Conservation (phyloP, 768 basidiomycete genomes). For the Scleroderma bovista region DNA sequence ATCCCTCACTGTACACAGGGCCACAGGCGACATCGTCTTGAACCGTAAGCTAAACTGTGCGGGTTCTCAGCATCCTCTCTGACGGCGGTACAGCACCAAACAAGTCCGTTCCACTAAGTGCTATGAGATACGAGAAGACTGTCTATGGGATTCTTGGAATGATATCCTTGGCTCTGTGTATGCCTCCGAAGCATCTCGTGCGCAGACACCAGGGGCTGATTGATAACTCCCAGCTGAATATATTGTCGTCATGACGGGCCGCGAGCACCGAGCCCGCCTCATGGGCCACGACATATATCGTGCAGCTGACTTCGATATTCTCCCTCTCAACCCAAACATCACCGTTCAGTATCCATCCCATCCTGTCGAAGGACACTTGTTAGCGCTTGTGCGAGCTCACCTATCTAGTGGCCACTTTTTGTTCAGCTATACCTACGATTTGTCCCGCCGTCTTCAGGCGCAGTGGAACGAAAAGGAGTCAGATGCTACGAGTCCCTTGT, state of each 20-base stretch:
- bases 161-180: conserved; percentile 73
- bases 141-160: conserved; percentile 74
- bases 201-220: background rate
- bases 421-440: conserved; percentile 87
- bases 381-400: conserved; percentile 84
- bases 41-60: conserved; percentile 43
- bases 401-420: conserved; percentile 74
- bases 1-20: conserved; percentile 65
- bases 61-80: background rate
- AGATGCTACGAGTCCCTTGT: conserved; percentile 53
- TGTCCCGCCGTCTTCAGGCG: conserved; percentile 81
- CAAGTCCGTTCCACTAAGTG: conserved; percentile 45
- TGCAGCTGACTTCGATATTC: conserved; percentile 86
- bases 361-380: conserved; percentile 81
- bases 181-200: conserved; percentile 20
- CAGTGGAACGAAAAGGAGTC: conserved; percentile 60
- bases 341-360: conserved; percentile 66
- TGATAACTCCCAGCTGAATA: conserved; percentile 69
- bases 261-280: conserved; percentile 71
- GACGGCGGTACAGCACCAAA: conserved; percentile 41
- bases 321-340: conserved; percentile 74
- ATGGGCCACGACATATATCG: conserved; percentile 85
- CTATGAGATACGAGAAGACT: conserved; percentile 55
- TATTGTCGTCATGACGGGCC: conserved; percentile 80
- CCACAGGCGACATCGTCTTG: conserved; percentile 69